Conservation (phyloP, 306 rosid species). For the Inga oerstediana region DNA sequence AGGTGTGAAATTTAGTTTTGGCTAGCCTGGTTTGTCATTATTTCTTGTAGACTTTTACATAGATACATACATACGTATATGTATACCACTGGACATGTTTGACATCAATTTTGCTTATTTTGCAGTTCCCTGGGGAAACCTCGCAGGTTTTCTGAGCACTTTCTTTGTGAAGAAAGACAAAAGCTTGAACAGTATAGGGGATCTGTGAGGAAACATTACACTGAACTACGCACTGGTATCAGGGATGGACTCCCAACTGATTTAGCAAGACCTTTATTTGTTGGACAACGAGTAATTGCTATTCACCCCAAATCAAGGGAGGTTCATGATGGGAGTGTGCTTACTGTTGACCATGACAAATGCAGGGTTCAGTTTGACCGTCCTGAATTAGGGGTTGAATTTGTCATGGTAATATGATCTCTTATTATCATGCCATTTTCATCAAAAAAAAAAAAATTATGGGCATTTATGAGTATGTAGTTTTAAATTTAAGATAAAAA, state of each 20-base stretch:
- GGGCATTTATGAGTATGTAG: slow-evolving; percentile 19
- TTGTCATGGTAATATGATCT: slow-evolving; percentile 69
- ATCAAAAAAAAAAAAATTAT: not conserved
- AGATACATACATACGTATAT: not conserved
- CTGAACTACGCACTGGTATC: slow-evolving; percentile 67
- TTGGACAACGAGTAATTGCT: slow-evolving; percentile 91
- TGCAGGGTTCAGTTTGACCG: slow-evolving; percentile 89
- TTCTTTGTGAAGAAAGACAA: slow-evolving; percentile 74
- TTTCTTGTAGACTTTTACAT: slow-evolving; percentile 7
- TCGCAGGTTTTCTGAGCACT: slow-evolving; percentile 87
- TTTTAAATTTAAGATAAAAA: slow-evolving; percentile 19
- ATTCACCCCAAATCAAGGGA: slow-evolving; percentile 89
- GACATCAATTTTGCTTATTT: slow-evolving; percentile 30
- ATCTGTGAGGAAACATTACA: slow-evolving; percentile 81
- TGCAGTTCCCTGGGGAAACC: slow-evolving; percentile 98
- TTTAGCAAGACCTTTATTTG: slow-evolving; percentile 83
- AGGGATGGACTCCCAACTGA: slow-evolving; percentile 95
- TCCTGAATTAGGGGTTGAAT: slow-evolving; percentile 86
- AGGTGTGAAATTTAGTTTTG: slow-evolving; percentile 50
- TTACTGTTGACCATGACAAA: slow-evolving; percentile 83
- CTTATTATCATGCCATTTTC: slow-evolving; percentile 26
- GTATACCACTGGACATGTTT: slow-evolving; percentile 17
- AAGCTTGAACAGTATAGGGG: slow-evolving; percentile 85
- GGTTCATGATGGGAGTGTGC: slow-evolving; percentile 90
- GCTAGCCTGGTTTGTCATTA: slow-evolving; percentile 14